Percentiles rank a stretch among this genome's conserved stretches.
Evolutionary conservation across 2,329 filamentous ascomycete genomes (phyloP).

Genomic region (Cercospora nicotianae): DNA sequence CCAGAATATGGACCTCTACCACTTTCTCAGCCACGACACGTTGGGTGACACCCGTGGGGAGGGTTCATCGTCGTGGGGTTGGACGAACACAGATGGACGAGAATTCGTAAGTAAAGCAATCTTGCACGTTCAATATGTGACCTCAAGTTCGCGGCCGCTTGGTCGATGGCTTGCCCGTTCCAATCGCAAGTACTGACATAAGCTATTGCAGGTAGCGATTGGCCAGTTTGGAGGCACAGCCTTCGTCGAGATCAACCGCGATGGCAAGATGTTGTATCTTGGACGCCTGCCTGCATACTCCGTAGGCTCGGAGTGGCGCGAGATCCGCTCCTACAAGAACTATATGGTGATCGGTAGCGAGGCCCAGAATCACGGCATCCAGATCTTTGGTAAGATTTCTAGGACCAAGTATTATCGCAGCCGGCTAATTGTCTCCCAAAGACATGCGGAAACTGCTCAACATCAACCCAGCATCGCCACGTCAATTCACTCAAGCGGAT

Average conservation of each 20-base stretch:
- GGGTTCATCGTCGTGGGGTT: slow-evolving; percentile 54
- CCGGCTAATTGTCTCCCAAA: background rate
- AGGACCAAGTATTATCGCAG: background rate
- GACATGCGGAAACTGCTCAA: slow-evolving; percentile 59
- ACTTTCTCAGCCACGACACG: slow-evolving; percentile 56
- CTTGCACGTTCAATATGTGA: background rate
- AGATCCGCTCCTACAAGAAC: slow-evolving; percentile 9
- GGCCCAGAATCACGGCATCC: slow-evolving; percentile 3
- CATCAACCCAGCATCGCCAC: slow-evolving; percentile 46
- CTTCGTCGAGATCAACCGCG: slow-evolving; percentile 53
- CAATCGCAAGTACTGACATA: background rate
- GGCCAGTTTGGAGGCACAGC: slow-evolving; percentile 56
- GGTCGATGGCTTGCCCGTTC: background rate
- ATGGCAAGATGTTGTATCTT: slow-evolving; percentile 54
- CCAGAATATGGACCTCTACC: slow-evolving; percentile 38
- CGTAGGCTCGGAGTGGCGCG: slow-evolving; percentile 3
- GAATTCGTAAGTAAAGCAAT: slow-evolving; percentile 46
- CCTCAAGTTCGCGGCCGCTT: background rate
- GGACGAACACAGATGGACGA: slow-evolving; percentile 53
- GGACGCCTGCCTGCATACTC: slow-evolving; percentile 46
- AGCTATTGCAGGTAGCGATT: slow-evolving; percentile 40
- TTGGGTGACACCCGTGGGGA: slow-evolving; percentile 50
- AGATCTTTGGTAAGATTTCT: background rate
- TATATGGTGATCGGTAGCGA: slow-evolving; percentile 8
- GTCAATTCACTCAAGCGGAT: slow-evolving; percentile 38